Evolutionary conservation across 345 rosid species (phyloP), one percentile per base, ranked within the genome.

Genomic region (Euphorbia peplus): DNA sequence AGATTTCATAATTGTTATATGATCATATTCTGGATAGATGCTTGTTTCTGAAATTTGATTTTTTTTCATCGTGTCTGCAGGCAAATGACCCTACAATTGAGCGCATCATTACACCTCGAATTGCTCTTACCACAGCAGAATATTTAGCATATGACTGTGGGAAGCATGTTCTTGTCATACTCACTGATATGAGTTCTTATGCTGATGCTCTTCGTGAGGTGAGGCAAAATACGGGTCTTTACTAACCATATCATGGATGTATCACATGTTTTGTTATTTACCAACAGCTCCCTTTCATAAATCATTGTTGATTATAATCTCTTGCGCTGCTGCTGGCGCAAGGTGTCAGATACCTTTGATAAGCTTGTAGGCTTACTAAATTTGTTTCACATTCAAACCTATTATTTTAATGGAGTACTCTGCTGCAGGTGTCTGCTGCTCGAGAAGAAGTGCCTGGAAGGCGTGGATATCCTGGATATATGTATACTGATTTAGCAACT

Each of bases 141-240:
- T 95, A 91, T 76, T 73, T 95, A 80, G 99, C 99, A 29, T 95
- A 95, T 82, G 99, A 91, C 72, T 90, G 96, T 66, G 97, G 97
- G 82, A 95, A 95, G 83, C 96, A 95, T 69, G 96, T 95, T 30
- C 96, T 95, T 35, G 98, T 93, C 81, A 93, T 93, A 62, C 87
- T 93, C 44, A 91, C 98, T 0, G 96, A 93, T 72, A 89, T 91
- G 98, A 93, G 98, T 81, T 93, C 98, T 6, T 93, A 91, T 81
- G 98, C 97, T 44, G 98, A 93, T 83, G 97, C 96, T 75, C 96
- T 91, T 80, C 95, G 96, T 73, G 99, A 95, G 99, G 97, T 93
- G 78, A 74, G 37, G 29, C 51, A 60, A 65, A 1, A 21, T 10
- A 21, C 11, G 1, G 51, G 26, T 58, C 50, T 32, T 41, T 21